Conservation (phyloP, 768 basidiomycete species). For the Brasilioporus rufonigricans region DNA sequence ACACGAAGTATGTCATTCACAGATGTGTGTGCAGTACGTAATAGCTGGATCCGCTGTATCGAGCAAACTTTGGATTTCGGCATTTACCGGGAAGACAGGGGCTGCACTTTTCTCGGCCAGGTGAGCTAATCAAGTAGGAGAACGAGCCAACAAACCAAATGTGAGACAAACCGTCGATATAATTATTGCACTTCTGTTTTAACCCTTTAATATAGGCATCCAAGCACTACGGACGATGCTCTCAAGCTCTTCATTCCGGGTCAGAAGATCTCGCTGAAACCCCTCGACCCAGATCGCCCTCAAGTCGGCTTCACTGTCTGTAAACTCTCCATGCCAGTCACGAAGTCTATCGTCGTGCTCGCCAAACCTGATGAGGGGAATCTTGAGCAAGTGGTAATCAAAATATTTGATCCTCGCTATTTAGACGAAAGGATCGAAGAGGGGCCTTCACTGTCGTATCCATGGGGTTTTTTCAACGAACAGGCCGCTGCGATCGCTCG, state of each 20-base stretch:
- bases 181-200: too few species aligned
- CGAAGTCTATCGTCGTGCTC: neutral
- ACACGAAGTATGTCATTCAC: too few species aligned
- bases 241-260: neutral
- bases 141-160: too few species aligned
- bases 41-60: too few species aligned
- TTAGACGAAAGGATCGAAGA: neutral
- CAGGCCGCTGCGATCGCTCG: neutral
- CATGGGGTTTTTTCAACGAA: neutral
- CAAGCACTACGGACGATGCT: neutral
- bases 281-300: neutral
- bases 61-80: too few species aligned
- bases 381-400: neutral
- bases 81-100: too few species aligned
- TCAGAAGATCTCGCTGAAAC: neutral
- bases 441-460: neutral
- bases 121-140: too few species aligned
- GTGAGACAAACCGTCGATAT: too few species aligned
- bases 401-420: slow-evolving; percentile 9
- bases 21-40: too few species aligned
- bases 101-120: too few species aligned
- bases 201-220: neutral
- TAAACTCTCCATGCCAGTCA: slow-evolving; percentile 1
- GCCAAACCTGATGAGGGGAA: neutral
- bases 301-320: neutral